Evolutionary conservation across 805 yeast genomes (phyloP), one percentile per base, ranked within the genome.

Genomic region (Barnettozyma pratensis): DNA sequence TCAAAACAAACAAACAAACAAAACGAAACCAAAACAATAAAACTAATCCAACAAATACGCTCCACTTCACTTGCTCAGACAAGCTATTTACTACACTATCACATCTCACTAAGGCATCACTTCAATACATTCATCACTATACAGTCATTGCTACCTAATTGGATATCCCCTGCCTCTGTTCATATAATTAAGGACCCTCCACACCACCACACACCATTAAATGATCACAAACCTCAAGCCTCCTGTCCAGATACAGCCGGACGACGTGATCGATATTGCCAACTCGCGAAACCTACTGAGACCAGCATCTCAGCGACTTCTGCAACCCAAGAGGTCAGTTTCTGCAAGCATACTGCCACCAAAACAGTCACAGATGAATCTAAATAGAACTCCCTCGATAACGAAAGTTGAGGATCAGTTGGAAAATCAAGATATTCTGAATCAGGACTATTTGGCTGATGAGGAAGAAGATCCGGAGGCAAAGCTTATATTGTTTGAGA

Each of bases 311-410:
- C 51, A 53, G 19, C 49, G 54, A 4, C 44, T 45, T 6, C 45
- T 54, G 7, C 59, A 59, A 1, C 62, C 63, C 34, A 45, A 59
- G 41, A 45, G 59, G 37, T 60, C 65, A 10, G 42, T 57, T 3
- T 58, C 60, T 11, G 32, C 47, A 36, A 34, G 54, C 11, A 10
- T 37, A 7, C 38, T 38, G 9, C 45, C 50, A n/a, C 44, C 46
- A 5, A 43, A 46, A 7, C 34, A 31, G 11, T 42, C 51, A 34
- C 42, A 31, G 7, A 27, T 14, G 9, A 28, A 41, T 28, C 36
- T 28, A 28, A 26, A 45, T 8, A 41, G 19, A 34, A 40, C 42
- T 27, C 48, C 43, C 7, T 10, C 30, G 29, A 34, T 41, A 14
- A 31, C 47, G 30, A 44, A 26, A 31, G 34, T 26, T 34, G 39